These are phyloP conservation scores for Penicillium coprophilum DNA, from an alignment of 495 filamentous ascomycete species.

Conservation along the genomic window DNA sequence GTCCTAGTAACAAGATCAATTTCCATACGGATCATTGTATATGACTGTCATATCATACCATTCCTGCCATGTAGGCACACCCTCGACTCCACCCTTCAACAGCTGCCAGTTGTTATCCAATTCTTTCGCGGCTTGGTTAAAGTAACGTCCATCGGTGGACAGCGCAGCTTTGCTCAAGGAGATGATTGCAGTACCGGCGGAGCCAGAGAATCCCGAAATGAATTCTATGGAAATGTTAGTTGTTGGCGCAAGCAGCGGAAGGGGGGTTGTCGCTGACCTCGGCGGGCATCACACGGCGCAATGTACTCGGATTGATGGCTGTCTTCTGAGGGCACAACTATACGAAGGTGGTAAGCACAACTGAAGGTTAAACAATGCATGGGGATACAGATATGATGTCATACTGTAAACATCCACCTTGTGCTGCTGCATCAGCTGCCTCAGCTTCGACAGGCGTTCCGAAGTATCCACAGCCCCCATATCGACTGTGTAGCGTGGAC, in stretches of 20 bases:
- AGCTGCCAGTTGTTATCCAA: slow-evolving; percentile 90
- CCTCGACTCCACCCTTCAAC: slow-evolving; percentile 87
- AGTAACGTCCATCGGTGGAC: slow-evolving; percentile 95
- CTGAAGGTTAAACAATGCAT: neutral
- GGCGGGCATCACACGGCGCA: slow-evolving; percentile 85
- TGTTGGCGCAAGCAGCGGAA: slow-evolving; percentile 3
- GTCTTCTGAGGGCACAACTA: slow-evolving; percentile 97
- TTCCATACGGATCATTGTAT: slow-evolving; percentile 6
- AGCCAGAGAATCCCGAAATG: slow-evolving; percentile 93
- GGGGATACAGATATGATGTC: slow-evolving; percentile 22
- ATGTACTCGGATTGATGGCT: slow-evolving; percentile 98
- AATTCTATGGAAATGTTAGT: slow-evolving; percentile 54
- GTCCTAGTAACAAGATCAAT: slow-evolving; percentile 51
- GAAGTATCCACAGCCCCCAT: slow-evolving; percentile 88
- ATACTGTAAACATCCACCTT: slow-evolving; percentile 94
- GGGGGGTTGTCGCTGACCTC: slow-evolving; percentile 54
- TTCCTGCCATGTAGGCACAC: slow-evolving; percentile 97
- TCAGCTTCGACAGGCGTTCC: slow-evolving; percentile 69
- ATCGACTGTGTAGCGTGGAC: slow-evolving; percentile 47
- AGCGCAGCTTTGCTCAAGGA: slow-evolving; percentile 84
- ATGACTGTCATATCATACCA: slow-evolving; percentile 57
- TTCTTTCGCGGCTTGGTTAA: slow-evolving; percentile 94
- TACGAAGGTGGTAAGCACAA: slow-evolving; percentile 20
- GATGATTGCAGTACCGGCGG: slow-evolving; percentile 88
- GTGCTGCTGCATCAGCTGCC: slow-evolving; percentile 83